Conservation (phyloP, 805 yeast genomes). For the Candida maris region DNA sequence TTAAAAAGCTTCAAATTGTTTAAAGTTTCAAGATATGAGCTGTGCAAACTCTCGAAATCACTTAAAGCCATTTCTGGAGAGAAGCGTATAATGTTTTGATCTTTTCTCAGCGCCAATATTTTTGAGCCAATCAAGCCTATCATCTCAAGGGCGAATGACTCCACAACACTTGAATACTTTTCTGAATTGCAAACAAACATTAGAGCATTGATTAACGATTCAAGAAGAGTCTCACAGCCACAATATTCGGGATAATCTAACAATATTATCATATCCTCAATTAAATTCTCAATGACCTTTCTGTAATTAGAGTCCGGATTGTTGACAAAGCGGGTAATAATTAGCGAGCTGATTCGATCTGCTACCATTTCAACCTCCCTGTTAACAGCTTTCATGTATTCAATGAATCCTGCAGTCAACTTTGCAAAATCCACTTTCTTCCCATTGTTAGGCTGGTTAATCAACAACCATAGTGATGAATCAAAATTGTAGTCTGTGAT, state of each 20-base stretch:
- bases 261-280: slow-evolving; percentile 53
- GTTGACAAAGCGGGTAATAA: slow-evolving; percentile 30
- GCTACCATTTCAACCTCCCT: slow-evolving; percentile 15
- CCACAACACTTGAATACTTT: slow-evolving; percentile 38
- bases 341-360: slow-evolving; percentile 28
- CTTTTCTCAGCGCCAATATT: slow-evolving; percentile 36
- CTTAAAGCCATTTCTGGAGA: slow-evolving; percentile 5
- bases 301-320: slow-evolving; percentile 31
- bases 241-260: slow-evolving; percentile 60
- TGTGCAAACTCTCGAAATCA: slow-evolving; percentile 8
- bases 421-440: slow-evolving; percentile 9
- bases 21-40: slow-evolving; percentile 8
- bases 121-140: slow-evolving; percentile 58
- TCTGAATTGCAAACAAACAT: slow-evolving; percentile 38
- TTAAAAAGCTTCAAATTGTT: slow-evolving; percentile 4
- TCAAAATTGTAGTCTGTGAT: slow-evolving; percentile 19
- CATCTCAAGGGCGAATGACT: slow-evolving; percentile 53
- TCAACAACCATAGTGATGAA: slow-evolving; percentile 20
- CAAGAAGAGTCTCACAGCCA: slow-evolving; percentile 49
- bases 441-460: slow-evolving; percentile 7
- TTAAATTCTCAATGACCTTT: slow-evolving; percentile 45
- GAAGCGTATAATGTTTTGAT: slow-evolving; percentile 2
- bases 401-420: slow-evolving; percentile 11
- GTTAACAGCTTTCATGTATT: slow-evolving; percentile 5
- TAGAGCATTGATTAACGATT: slow-evolving; percentile 42